Evolutionary conservation across 148 eudicot species (phyloP), one percentile per base, ranked within the genome.

Genomic region (Pharnaceum exiguum): DNA sequence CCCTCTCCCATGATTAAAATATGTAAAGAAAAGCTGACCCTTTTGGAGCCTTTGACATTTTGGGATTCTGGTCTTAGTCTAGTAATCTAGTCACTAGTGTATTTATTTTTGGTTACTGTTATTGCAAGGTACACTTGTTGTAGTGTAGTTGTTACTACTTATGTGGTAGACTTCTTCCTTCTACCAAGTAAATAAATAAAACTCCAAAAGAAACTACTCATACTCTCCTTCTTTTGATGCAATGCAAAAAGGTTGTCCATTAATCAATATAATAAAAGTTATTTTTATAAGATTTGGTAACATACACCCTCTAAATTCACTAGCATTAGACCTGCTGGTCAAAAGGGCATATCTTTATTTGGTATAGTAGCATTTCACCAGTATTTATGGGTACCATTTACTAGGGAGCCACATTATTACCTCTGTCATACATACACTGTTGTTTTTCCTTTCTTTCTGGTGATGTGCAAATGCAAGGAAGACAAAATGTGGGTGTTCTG

Each of bases 221-320:
- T n/a, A n/a, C n/a, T 68, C 52, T 47, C 46, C 87, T 71, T 48
- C 73, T 82, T 85, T 85, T 75, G 60, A 72, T 68, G 71, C 80
- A 62, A 72, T 68, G 71, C 80, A 62, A 82, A 77, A 85, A 77
- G 73, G 59, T 59, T 58, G 57, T 44, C 67, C 71, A 60, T 67
- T 79, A n/a, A n/a, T n/a, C n/a, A n/a, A n/a, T n/a, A n/a, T 68
- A 57, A 67, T 55, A 74, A 81, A 85, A 73, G 62, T 57, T n/a
- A n/a, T n/a, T n/a, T n/a, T 46, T 50, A 31, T 44, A 67, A 60
- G 67, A 77, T 72, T 79, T 63, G 66, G 65, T 68, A 39, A 30
- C 19, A 51, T 29, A 30, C 23, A 36, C 59, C 43, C 63, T 53
- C 51, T 51, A 38, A 31, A 19, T 42, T 22, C 21, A 42, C 57